Percentiles rank a stretch among this genome's conserved stretches.
Evolutionary conservation across 768 basidiomycete genomes (phyloP).

Genomic region (Phanerodontia chrysosporium): DNA sequence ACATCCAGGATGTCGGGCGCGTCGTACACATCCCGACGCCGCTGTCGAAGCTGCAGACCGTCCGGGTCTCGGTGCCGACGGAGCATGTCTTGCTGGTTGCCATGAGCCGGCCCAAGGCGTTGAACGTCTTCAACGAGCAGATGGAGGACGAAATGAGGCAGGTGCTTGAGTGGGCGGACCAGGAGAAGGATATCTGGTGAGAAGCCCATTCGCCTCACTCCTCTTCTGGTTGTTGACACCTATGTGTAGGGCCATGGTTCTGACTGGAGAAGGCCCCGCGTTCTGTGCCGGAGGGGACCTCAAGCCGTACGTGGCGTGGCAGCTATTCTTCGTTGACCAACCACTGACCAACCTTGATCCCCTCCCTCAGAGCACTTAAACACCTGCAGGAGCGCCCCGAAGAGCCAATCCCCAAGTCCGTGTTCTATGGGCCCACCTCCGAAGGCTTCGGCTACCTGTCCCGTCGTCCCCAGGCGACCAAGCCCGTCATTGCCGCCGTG

Average conservation of each 20-base stretch:
- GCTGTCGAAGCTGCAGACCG: background rate
- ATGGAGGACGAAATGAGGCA: constrained; percentile 49
- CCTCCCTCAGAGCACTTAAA: background rate
- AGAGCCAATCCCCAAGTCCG: background rate
- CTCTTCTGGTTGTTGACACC: too few relatives aligned
- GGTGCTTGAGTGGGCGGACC: constrained; percentile 70
- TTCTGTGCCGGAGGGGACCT: constrained; percentile 84
- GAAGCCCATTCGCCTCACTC: background rate
- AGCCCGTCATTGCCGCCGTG: constrained; percentile 79
- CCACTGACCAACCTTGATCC: too few relatives aligned
- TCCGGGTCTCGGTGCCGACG: constrained; percentile 37
- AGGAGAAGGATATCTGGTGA: constrained; percentile 65
- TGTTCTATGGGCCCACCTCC: constrained; percentile 14
- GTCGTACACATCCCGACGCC: background rate
- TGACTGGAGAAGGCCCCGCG: constrained; percentile 66
- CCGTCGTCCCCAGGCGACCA: constrained; percentile 51
- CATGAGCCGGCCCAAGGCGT: constrained; percentile 61
- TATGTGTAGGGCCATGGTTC: constrained; percentile 60
- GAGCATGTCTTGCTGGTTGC: constrained; percentile 51
- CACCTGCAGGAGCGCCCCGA: background rate
- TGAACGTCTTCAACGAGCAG: constrained; percentile 67
- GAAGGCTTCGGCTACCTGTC: constrained; percentile 75
- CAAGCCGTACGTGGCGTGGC: constrained; percentile 59
- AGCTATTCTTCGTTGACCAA: too few relatives aligned
- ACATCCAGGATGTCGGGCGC: background rate